phyloP scores from a whole-genome alignment of 148 eudicot species.

The Rhododendron mucronatum region DNA sequence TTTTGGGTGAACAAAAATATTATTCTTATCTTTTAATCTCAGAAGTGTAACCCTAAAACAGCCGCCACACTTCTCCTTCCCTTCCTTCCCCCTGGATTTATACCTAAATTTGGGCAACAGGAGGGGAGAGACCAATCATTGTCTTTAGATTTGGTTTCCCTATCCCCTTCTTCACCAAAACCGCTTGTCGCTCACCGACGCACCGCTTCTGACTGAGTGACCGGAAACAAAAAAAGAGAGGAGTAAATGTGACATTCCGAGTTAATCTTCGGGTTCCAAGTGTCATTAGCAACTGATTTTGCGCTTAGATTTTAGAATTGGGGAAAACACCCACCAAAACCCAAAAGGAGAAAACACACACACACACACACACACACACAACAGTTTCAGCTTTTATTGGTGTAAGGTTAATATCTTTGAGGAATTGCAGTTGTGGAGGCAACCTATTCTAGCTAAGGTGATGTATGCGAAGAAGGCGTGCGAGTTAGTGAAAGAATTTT shows the following conservation, averaged over 20 bases:
- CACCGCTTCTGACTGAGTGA: too few species aligned
- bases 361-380: background rate
- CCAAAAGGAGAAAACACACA: background rate
- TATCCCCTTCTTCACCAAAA: too few species aligned
- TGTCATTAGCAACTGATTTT: background rate
- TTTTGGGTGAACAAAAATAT: too few species aligned
- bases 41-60: too few species aligned
- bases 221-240: too few species aligned
- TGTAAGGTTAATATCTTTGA: background rate
- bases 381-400: background rate
- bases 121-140: too few species aligned
- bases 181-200: too few species aligned
- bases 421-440: background rate
- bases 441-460: background rate
- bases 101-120: too few species aligned
- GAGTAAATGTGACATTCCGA: background rate
- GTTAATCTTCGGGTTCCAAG: background rate
- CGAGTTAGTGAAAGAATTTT: constrained; percentile 42
- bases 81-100: too few species aligned
- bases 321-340: constrained; percentile 3
- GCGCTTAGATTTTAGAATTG: background rate
- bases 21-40: too few species aligned
- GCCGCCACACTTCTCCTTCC: too few species aligned
- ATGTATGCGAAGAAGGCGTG: constrained; percentile 43
- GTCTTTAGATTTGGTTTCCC: too few species aligned